Base-by-base conservation (phyloP, 345 rosid genomes). In the Ceriops tagal region DNA sequence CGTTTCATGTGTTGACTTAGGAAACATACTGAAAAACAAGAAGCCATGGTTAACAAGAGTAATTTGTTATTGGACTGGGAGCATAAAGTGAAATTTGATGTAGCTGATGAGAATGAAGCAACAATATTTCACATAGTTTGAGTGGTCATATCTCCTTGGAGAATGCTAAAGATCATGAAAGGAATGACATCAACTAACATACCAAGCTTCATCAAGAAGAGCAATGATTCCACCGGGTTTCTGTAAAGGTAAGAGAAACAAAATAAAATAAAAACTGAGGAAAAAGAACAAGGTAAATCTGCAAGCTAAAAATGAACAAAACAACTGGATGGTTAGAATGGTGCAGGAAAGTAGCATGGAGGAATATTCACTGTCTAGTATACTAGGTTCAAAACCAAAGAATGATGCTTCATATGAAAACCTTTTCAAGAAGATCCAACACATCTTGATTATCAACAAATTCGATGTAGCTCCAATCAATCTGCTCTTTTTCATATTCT, bases 391-490 rank as follows among this genome's bases (percentile, higher is more conserved):
- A 66, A 16, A 18, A 63, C 26, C 43, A 1, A 26, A 65, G 26
- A 66, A 11, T 57, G 24, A n/a, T 16, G 49, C 11, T 64, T 62
- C 66, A 68, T 3, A 24, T 16, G 61, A 30, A 56, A 52, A 93
- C 97, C 96, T 91, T 93, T 81, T 93, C 98, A 22, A 93, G 80
- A 69, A 93, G 97, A 78, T 93, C 98, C 68, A 93, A 77, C 47
- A 93, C 98, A 82, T 93, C 98, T 83, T 93, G 97, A 65, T 93
- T 93, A 69, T 93, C 98, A 57, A 91, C 98, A 76, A 93, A 93
- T 74, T 93, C 98, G 73, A 93, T 91, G 86, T 93, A 89, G 81
- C 97, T 93, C 97, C 98, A 93, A 73, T 91, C 76, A 27, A 93
- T 93, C 81, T 86, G 81, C 81, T 93, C 98, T 74, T 93, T 93